These are phyloP conservation scores for Leucogyrophana mollusca DNA, from an alignment of 768 basidiomycete genomes.

Conservation along the genomic window DNA sequence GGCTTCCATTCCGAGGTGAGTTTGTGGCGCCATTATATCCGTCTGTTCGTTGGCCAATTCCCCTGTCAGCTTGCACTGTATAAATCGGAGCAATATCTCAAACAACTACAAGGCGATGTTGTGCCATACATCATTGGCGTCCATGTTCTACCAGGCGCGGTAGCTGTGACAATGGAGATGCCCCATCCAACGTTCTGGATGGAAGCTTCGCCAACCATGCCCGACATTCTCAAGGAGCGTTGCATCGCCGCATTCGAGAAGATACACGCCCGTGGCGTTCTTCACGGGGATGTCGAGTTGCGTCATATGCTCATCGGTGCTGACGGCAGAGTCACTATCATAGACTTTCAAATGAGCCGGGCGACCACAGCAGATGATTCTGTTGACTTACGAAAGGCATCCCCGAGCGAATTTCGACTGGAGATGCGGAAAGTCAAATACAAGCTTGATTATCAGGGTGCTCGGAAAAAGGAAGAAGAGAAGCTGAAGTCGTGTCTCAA, in stretches of 20 bases:
- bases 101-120: slow-evolving; percentile 48
- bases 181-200: slow-evolving; percentile 64
- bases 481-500: slow-evolving; percentile 29
- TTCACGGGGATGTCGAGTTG: slow-evolving; percentile 47
- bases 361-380: slow-evolving; percentile 26
- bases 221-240: slow-evolving; percentile 47
- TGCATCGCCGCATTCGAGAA: slow-evolving; percentile 50
- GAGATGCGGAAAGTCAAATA: slow-evolving; percentile 60
- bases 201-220: slow-evolving; percentile 59
- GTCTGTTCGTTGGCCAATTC: slow-evolving; percentile 4
- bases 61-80: slow-evolving; percentile 48
- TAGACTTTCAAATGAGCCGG: slow-evolving; percentile 50
- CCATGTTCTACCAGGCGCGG: slow-evolving; percentile 34
- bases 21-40: no score
- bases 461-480: slow-evolving; percentile 33
- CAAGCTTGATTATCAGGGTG: slow-evolving; percentile 46
- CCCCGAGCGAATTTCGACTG: slow-evolving; percentile 38
- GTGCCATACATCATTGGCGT: slow-evolving; percentile 55
- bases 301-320: slow-evolving; percentile 55
- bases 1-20: slow-evolving; percentile 41
- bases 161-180: slow-evolving; percentile 48
- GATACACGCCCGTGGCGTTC: slow-evolving; percentile 46
- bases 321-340: slow-evolving; percentile 51
- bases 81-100: slow-evolving; percentile 44
- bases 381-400: slow-evolving; percentile 35